Evolutionary conservation across 129 eudicot species (phyloP), one percentile per base, ranked within the genome.

Genomic region (Calendula officinalis): DNA sequence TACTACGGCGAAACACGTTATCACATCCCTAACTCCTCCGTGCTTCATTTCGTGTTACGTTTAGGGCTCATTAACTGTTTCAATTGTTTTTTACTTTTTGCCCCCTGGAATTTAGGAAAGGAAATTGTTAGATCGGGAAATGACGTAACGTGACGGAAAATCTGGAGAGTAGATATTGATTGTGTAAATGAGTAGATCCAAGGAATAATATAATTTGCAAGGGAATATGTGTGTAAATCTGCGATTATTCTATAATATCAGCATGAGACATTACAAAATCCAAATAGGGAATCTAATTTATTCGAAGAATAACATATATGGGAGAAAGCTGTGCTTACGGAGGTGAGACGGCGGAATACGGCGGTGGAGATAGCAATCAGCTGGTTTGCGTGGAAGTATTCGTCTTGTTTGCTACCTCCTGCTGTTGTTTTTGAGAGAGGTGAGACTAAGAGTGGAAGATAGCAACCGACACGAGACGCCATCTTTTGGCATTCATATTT

Each of bases 1-100:
- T 40, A 66, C 45, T 1, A 16, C 60, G 15, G 67, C 75, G 3
- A 84, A 46, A 41, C 63, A 76, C 34, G 71, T 38, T 27, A 77
- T 27, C 50, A 67, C 61, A 36, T 73, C 35, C 66, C 62, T 35
- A 35, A 40, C 70, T 30, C 60, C 59, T 43, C 43, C 48, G 32
- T 1, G 7, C 78, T 71, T 71, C 69, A 54, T 38, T 36, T 56
- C 1, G 59, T 44, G 56, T 32, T 35, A 37, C 39, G 35, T 34
- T 59, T 54, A 62, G 59, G 56, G 46, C 15, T 22, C 63, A n/a
- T 38, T n/a, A n/a, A n/a, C n/a, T n/a, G n/a, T 67, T 12, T 32
- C 55, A 40, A 16, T 12, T 42, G 33, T 11, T 57, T 64, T 11
- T 5, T 30, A 60, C 32, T 46, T 5, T 46, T 46, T n/a, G 5